Evolutionary conservation across 352 stramenopile genomes (phyloP).

Genomic region (Aphanomyces invadans): DNA sequence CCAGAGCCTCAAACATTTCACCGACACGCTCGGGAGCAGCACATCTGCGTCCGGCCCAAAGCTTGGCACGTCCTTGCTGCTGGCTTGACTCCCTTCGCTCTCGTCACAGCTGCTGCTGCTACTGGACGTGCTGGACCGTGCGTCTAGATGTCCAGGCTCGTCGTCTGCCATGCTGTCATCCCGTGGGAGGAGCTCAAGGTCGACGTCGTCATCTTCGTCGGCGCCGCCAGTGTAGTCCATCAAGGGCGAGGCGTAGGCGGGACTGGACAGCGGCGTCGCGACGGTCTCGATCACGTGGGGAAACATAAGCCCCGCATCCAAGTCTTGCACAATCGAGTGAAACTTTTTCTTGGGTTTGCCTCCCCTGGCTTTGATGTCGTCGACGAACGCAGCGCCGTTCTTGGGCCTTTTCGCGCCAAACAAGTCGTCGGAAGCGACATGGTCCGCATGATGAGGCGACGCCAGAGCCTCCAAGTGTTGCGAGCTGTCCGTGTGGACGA

Average conservation of each 20-base stretch:
- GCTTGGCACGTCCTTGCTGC: constrained; percentile 8
- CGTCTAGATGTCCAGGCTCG: too few relatives aligned
- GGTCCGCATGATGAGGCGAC: neutral
- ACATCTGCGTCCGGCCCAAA: constrained; percentile 43
- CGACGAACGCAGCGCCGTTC: too few relatives aligned
- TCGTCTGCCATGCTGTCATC: constrained; percentile 33
- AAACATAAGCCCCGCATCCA: constrained; percentile 23
- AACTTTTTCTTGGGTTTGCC: constrained; percentile 12
- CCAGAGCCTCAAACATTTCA: constrained; percentile 70
- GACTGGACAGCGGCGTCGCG: neutral
- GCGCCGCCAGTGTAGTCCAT: constrained; percentile 33
- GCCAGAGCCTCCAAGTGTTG: neutral
- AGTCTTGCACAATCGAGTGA: constrained; percentile 23
- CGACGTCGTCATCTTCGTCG: constrained; percentile 32
- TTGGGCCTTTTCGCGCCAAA: too few relatives aligned
- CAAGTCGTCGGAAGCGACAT: neutral
- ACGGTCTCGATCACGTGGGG: constrained; percentile 20
- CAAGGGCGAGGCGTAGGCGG: neutral
- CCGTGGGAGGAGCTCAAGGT: constrained; percentile 29
- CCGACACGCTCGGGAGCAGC: constrained; percentile 55
- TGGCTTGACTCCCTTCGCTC: constrained; percentile 4
- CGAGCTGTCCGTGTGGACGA: constrained; percentile 10
- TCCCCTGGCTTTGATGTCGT: too few relatives aligned
- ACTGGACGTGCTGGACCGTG: too few relatives aligned
- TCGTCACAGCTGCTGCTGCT: constrained; percentile 25